Conservation (phyloP, 257 asterid species). For the Fraxinus cuspidata region DNA sequence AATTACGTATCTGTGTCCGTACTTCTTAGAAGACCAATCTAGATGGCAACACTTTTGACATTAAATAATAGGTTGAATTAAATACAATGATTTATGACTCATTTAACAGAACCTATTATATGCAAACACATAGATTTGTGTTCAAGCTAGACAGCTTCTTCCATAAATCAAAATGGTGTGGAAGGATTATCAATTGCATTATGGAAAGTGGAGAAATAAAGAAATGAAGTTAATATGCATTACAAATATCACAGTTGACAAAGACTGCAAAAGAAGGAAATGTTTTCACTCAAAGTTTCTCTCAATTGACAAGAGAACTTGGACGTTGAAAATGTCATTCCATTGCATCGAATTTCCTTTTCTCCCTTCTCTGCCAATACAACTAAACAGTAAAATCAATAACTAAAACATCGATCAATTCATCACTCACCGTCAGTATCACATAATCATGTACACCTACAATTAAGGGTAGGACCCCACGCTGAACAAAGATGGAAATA, state of each 20-base stretch:
- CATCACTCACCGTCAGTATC: neutral
- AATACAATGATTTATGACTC: no score
- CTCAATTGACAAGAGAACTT: neutral
- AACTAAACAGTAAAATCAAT: neutral
- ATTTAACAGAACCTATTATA: no score
- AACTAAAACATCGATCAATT: neutral
- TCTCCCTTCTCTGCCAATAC: neutral
- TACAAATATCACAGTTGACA: neutral
- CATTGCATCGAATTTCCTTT: neutral
- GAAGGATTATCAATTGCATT: neutral
- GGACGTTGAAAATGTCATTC: neutral
- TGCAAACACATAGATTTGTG: no score
- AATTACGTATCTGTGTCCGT: no score
- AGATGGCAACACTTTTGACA: no score
- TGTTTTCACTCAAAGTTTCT: neutral
- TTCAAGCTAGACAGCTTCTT: no score
- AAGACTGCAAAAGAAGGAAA: neutral
- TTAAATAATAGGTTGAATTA: no score
- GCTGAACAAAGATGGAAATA: neutral
- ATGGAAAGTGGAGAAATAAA: neutral
- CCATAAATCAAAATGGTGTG: neutral
- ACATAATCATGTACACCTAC: neutral
- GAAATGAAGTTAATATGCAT: constrained; percentile 8
- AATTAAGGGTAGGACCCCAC: neutral
- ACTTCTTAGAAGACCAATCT: no score